A percentile compares a stretch with the other conserved stretches of the same genome.
phyloP scores from a whole-genome alignment of 169 alveolate genomes.

The Eimeria sp. region DNA sequence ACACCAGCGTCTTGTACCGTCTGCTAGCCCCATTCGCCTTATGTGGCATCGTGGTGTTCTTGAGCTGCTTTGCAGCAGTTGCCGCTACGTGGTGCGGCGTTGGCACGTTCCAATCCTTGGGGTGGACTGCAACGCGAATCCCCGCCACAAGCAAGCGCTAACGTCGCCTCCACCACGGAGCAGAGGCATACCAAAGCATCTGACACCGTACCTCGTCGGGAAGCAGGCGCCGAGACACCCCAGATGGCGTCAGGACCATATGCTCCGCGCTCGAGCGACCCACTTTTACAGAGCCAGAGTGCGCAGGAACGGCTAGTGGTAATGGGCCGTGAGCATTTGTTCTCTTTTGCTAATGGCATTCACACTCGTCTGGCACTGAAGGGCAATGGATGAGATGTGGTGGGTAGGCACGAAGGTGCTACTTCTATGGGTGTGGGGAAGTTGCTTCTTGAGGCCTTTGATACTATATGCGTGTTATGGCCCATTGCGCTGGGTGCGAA shows the following conservation, averaged over 20 bases:
- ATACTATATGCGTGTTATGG: background rate
- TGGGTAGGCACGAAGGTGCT: background rate
- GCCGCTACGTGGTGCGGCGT: constrained; percentile 92
- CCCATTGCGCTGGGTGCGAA: background rate
- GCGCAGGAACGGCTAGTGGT: constrained; percentile 61
- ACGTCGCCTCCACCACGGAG: constrained; percentile 92
- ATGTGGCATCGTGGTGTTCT: constrained; percentile 92
- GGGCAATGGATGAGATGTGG: background rate
- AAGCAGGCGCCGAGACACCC: constrained; percentile 92
- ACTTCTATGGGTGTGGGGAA: background rate
- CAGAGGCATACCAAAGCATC: constrained; percentile 93
- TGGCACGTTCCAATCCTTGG: constrained; percentile 94
- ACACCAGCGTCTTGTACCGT: background rate
- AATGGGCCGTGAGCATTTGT: background rate
- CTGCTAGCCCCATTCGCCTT: constrained; percentile 15
- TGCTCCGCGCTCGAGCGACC: constrained; percentile 72
- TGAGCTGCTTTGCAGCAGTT: constrained; percentile 91
- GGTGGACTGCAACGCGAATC: constrained; percentile 94
- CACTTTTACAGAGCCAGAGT: constrained; percentile 46
- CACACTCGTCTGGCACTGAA: background rate
- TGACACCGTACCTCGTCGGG: constrained; percentile 90
- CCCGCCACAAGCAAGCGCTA: constrained; percentile 93
- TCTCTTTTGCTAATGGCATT: background rate
- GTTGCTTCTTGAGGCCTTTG: background rate
- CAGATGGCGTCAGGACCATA: constrained; percentile 82